These are phyloP conservation scores for Trichoderma aggressivum DNA, from an alignment of 2,329 filamentous ascomycete genomes.

Conservation along the genomic window DNA sequence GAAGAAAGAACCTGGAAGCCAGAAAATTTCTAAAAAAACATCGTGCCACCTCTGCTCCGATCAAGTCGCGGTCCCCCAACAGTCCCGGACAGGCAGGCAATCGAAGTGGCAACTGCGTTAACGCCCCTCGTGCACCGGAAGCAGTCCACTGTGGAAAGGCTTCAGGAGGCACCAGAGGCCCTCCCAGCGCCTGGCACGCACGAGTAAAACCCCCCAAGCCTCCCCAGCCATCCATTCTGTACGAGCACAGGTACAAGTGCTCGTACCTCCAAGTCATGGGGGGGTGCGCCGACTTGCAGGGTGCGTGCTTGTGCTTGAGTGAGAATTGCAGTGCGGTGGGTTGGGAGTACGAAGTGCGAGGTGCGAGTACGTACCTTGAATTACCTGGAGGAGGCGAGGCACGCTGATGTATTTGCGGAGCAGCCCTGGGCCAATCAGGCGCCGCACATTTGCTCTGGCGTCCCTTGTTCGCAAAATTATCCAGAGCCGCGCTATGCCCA, in stretches of 20 bases:
- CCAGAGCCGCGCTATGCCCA: slow-evolving; percentile 5
- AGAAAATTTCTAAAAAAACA: slow-evolving; percentile 10
- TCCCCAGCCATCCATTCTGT: slow-evolving; percentile 9
- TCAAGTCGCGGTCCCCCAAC: background rate
- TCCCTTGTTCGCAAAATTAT: background rate
- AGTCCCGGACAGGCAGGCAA: slow-evolving; percentile 15
- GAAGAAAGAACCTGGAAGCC: background rate
- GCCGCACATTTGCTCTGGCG: background rate
- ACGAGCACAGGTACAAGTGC: background rate
- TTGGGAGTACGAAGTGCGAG: too few relatives aligned
- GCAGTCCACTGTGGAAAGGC: slow-evolving; percentile 6
- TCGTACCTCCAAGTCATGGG: background rate
- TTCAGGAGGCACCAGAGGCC: background rate
- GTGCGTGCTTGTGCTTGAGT: background rate
- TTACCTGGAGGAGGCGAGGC: slow-evolving; percentile 16
- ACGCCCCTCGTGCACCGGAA: slow-evolving; percentile 15
- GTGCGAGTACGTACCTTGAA: background rate
- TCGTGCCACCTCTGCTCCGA: background rate
- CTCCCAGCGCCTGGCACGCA: background rate
- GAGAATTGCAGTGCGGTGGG: too few relatives aligned
- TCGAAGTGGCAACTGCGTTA: slow-evolving; percentile 14
- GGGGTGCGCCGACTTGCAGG: background rate
- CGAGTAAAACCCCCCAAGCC: slow-evolving; percentile 2
- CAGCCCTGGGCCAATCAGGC: slow-evolving; percentile 8
- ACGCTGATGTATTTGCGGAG: slow-evolving; percentile 13